Conservation (phyloP, 2,329 filamentous ascomycete species). For the Aspergillus melleus region DNA sequence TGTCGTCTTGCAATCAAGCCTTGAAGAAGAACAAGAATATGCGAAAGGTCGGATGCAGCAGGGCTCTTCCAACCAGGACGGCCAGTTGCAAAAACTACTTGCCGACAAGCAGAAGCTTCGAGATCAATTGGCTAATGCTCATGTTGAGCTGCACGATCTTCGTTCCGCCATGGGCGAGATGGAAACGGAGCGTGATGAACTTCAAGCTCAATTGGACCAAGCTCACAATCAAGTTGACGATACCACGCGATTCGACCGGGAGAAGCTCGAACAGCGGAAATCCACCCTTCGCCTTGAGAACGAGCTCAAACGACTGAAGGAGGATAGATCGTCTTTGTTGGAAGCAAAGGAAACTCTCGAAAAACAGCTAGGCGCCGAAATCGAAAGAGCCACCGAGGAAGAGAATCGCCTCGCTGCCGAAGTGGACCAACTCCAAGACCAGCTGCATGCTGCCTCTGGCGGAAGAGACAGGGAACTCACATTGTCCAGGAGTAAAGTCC, state of each 20-base stretch:
- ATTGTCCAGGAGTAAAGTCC: constrained; percentile 60
- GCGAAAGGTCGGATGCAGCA: constrained; percentile 58
- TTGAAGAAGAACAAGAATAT: constrained; percentile 66
- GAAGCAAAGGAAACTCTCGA: constrained; percentile 62
- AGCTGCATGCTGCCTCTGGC: constrained; percentile 44
- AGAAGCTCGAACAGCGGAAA: constrained; percentile 67
- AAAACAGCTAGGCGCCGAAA: constrained; percentile 64
- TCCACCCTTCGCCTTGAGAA: constrained; percentile 67
- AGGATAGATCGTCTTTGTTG: constrained; percentile 60
- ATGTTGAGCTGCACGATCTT: constrained; percentile 61
- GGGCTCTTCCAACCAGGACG: constrained; percentile 59
- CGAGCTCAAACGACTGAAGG: constrained; percentile 64
- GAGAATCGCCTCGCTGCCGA: constrained; percentile 60
- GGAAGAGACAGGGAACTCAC: constrained; percentile 50
- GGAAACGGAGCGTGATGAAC: constrained; percentile 66
- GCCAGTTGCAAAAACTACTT: constrained; percentile 56
- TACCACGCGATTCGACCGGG: constrained; percentile 64
- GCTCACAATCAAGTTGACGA: constrained; percentile 57
- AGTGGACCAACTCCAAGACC: constrained; percentile 52
- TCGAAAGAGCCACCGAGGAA: constrained; percentile 65
- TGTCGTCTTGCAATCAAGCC: constrained; percentile 66
- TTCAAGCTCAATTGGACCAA: constrained; percentile 61
- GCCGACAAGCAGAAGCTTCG: constrained; percentile 65
- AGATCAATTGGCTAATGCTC: constrained; percentile 61
- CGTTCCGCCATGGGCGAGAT: constrained; percentile 58